Conservation (phyloP, 345 rosid genomes). For the Litchi chinensis region DNA sequence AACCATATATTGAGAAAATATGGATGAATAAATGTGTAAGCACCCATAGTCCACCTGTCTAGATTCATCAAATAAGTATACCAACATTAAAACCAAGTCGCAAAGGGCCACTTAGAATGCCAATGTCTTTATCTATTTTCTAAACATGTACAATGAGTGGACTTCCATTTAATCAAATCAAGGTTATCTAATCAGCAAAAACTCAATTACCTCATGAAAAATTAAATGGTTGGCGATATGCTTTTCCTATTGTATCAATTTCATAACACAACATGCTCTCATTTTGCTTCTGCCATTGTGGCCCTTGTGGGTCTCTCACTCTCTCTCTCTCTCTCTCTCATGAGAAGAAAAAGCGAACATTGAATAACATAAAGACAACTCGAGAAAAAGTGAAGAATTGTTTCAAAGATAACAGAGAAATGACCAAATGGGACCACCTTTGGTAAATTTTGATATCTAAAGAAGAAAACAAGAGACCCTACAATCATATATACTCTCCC, state of each 20-base stretch:
- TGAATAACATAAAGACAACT: conserved; percentile 30
- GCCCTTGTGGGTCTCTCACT: conserved; percentile 22
- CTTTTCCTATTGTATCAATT: conserved; percentile 6
- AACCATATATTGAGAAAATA: background rate
- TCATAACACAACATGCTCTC: background rate
- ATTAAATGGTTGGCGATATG: conserved; percentile 21
- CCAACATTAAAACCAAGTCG: background rate
- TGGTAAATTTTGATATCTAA: conserved; percentile 20
- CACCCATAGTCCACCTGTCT: background rate
- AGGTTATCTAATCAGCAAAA: conserved; percentile 37
- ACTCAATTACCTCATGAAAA: conserved; percentile 14
- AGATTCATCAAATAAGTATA: background rate
- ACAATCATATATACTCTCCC: background rate
- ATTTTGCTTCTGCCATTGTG: conserved; percentile 15
- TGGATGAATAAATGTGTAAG: background rate
- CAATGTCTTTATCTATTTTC: background rate
- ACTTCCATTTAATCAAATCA: conserved; percentile 42
- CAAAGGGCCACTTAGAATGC: background rate
- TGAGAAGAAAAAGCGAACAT: conserved; percentile 23
- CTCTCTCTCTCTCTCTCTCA: background rate
- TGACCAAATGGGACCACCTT: conserved; percentile 17
- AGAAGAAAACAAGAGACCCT: conserved; percentile 26
- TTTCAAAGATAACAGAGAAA: conserved; percentile 21
- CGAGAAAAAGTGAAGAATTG: conserved; percentile 29
- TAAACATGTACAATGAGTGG: conserved; percentile 35